Conservation (phyloP, 768 basidiomycete species). For the Mycena rebaudengoi region DNA sequence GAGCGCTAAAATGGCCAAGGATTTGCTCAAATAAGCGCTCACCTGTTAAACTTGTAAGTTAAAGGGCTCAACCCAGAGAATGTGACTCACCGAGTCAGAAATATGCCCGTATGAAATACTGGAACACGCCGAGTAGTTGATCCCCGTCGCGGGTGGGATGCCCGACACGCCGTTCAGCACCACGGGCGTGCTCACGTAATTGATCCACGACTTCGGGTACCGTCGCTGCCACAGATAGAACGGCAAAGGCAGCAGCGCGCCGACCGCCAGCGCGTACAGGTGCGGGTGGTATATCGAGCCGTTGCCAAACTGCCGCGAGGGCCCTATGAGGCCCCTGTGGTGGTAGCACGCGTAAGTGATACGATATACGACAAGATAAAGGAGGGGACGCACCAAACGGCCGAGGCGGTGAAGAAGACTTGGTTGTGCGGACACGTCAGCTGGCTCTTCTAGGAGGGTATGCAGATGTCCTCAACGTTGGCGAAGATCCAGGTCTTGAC, state of each 20-base stretch:
- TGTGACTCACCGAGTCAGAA: too few relatives aligned
- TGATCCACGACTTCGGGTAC: slow-evolving; percentile 82
- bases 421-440: slow-evolving; percentile 87
- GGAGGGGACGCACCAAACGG: too few relatives aligned
- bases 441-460: slow-evolving; percentile 61
- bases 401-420: slow-evolving; percentile 83
- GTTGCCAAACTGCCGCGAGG: slow-evolving; percentile 75
- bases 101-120: slow-evolving; percentile 76
- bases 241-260: slow-evolving; percentile 83
- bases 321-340: slow-evolving; percentile 79
- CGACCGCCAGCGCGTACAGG: slow-evolving; percentile 81
- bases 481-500: slow-evolving; percentile 86
- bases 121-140: slow-evolving; percentile 95
- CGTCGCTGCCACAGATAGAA: slow-evolving; percentile 87
- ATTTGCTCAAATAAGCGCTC: too few relatives aligned
- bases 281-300: slow-evolving; percentile 78
- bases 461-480: slow-evolving; percentile 77
- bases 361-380: background rate
- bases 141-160: slow-evolving; percentile 91
- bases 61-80: too few relatives aligned
- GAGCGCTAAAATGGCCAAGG: too few relatives aligned
- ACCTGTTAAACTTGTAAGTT: too few relatives aligned
- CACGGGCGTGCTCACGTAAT: slow-evolving; percentile 84
- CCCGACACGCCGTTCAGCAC: slow-evolving; percentile 81
- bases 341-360: slow-evolving; percentile 2